A percentile compares a stretch with the other conserved stretches of the same genome.
Conservation (phyloP, 78 protist genomes). For the Carpediemonas membranifera region DNA sequence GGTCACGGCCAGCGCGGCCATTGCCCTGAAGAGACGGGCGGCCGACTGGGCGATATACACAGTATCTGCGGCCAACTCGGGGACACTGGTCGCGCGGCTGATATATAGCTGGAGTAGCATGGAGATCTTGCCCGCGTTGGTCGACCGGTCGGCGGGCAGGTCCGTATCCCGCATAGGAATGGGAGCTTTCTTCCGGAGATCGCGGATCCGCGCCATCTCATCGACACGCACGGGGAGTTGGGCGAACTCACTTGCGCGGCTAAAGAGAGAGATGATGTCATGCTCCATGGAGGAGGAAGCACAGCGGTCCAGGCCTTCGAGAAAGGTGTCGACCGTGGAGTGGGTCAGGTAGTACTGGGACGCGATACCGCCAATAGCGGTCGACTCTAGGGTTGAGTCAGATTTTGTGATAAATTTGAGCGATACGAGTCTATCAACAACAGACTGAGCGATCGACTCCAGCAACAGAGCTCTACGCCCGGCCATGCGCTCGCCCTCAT, state of each 20-base stretch:
- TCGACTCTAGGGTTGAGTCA: no score
- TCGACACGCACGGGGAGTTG: conserved; percentile 81
- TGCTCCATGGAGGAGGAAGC: conserved; percentile 68
- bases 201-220: conserved; percentile 80
- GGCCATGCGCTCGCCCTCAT: no score
- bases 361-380: conserved; percentile 95
- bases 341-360: conserved; percentile 80
- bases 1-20: no score
- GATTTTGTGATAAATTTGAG: no score
- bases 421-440: no score
- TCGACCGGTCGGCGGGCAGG: conserved; percentile 21
- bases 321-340: conserved; percentile 57
- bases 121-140: neutral
- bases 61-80: conserved; percentile 89
- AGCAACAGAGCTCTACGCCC: no score
- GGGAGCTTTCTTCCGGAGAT: conserved; percentile 83
- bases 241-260: conserved; percentile 74
- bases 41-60: conserved; percentile 92
- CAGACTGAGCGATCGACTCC: no score
- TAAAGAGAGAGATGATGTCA: conserved; percentile 22
- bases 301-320: conserved; percentile 66
- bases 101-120: neutral
- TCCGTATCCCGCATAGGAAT: conserved; percentile 72
- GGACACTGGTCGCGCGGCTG: neutral
- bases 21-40: conserved; percentile 68